Evolutionary conservation across 768 basidiomycete genomes (phyloP).

Genomic region (Hysterangium stoloniferum): DNA sequence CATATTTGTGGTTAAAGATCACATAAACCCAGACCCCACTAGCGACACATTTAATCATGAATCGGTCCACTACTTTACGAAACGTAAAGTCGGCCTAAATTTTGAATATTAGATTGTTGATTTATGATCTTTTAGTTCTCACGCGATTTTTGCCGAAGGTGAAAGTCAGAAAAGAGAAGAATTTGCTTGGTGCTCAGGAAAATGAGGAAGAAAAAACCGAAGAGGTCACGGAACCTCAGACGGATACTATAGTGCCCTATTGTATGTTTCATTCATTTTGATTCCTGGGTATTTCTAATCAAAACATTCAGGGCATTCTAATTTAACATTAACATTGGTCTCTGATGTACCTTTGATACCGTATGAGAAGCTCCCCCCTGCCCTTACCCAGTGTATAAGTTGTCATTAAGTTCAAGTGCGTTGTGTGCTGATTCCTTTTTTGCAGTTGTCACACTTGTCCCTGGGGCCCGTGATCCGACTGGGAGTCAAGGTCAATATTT

Average conservation of each 20-base stretch:
- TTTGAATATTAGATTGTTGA: not conserved
- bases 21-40: constrained; percentile 56
- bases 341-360: constrained; percentile 58
- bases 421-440: constrained; percentile 5
- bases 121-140: constrained; percentile 44
- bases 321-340: constrained; percentile 80
- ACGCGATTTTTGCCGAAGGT: constrained; percentile 74
- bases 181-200: constrained; percentile 50
- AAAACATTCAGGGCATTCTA: constrained; percentile 35
- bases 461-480: constrained; percentile 51
- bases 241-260: constrained; percentile 65
- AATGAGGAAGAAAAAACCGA: constrained; percentile 40
- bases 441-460: constrained; percentile 58
- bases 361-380: constrained; percentile 47
- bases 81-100: constrained; percentile 42
- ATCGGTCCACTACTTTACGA: constrained; percentile 63
- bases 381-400: constrained; percentile 53
- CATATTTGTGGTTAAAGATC: constrained; percentile 62
- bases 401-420: too few species aligned
- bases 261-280: constrained; percentile 30
- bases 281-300: constrained; percentile 7
- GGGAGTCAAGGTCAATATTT: constrained; percentile 68
- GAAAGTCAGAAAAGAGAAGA: constrained; percentile 77
- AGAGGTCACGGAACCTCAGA: constrained; percentile 24
- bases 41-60: constrained; percentile 42